Evolutionary conservation across 441 rosid genomes (phyloP).

Genomic region (Populus tomentosa): DNA sequence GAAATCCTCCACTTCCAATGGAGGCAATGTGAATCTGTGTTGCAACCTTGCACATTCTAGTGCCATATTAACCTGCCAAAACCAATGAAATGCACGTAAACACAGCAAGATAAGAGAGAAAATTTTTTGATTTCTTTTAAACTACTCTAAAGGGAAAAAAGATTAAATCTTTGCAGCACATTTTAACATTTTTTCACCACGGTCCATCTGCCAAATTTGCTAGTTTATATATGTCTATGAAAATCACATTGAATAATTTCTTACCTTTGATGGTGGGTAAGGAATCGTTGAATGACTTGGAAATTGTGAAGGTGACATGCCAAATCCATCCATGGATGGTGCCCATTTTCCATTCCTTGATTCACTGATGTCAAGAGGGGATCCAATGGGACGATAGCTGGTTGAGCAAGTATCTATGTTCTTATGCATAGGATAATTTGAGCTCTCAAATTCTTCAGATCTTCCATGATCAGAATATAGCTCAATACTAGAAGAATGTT

Average conservation of each 20-base stretch:
- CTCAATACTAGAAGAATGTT: constrained; percentile 47
- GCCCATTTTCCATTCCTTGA: constrained; percentile 41
- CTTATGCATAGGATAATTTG: constrained; percentile 34
- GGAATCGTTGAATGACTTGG: constrained; percentile 39
- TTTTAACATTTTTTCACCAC: background rate
- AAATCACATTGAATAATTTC: background rate
- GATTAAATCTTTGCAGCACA: background rate
- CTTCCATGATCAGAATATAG: constrained; percentile 38
- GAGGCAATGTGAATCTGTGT: constrained; percentile 58
- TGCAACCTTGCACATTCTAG: constrained; percentile 78
- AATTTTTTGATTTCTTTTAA: background rate
- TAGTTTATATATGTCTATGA: background rate
- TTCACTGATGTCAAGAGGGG: constrained; percentile 31
- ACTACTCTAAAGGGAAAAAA: background rate
- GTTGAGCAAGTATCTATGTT: constrained; percentile 26
- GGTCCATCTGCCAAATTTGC: background rate
- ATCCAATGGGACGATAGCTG: constrained; percentile 20
- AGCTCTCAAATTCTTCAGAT: constrained; percentile 38
- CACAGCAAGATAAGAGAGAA: background rate
- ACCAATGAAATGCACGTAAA: background rate
- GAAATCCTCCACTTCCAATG: constrained; percentile 53
- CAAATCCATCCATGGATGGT: constrained; percentile 46
- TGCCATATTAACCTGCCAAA: constrained; percentile 63
- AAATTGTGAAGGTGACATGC: constrained; percentile 36
- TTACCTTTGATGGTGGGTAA: constrained; percentile 74